Base-by-base conservation (phyloP, 805 yeast genomes). In the Suhomyces sp. region DNA sequence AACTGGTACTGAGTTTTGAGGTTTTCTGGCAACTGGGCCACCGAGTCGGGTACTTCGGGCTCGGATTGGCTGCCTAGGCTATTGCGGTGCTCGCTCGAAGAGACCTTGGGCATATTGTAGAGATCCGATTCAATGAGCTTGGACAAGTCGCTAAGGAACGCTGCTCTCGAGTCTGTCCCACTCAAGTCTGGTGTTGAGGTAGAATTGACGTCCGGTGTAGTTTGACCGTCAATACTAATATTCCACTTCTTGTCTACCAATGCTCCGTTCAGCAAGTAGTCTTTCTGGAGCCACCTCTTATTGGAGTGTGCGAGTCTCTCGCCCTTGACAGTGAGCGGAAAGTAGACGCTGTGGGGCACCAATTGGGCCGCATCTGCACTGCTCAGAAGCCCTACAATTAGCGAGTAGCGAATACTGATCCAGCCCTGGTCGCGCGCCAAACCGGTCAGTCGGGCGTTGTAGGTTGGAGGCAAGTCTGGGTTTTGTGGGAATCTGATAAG, bases 401-500 rank as follows among this genome's bases (percentile, higher is more conserved):
- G 56, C 56, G 69, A 66, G 59, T 75, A 74, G 35, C 63, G 62
- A 7, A 75, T 68, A 49, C 77, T 70, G 1, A 72, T 59, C 52
- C 65, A 63, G 1, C 78, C 79, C 47, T 68, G 76, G 41, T 74
- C 78, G 33, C 76, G 65, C 4, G 65, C 63, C 1, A 69, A 60
- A 0, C 77, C 76, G 0, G 78, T 71, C 78, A 72, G 76, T 13
- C 63, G 60, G 6, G 73, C 58, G 56, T 75, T 75, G 59, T 75
- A 75, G 12, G 73, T 66, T 0, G 80, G 80, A 6, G 80, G 78
- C 31, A 68, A 56, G 13, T 58, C 57, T 6, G 51, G 48, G n/a
- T 54, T 49, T 2, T 56, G 57, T 1, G 67, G 69, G 51, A 72
- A 59, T 42, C 55, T 62, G 7, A 74, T 48, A 15, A 50, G 56